Evolutionary conservation across 306 rosid genomes (phyloP), one percentile per base, ranked within the genome.

Genomic region (Gynostemma pentaphyllum): DNA sequence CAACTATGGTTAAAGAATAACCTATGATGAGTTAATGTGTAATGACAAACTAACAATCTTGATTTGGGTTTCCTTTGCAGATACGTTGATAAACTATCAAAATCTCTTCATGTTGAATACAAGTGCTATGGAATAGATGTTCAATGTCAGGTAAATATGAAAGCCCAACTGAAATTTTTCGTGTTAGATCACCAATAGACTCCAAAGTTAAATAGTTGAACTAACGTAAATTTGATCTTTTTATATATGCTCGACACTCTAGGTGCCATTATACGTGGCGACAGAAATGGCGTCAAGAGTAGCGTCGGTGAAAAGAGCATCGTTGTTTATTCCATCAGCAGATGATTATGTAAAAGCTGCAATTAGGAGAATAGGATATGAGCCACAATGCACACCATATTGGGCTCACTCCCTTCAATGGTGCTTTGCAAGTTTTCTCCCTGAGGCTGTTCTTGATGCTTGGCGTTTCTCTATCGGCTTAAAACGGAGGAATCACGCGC

Each of bases 241-340:
- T 51, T 39, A 19, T 19, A 13, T 14, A 30, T 37, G 13, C 1
- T 39, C 9, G 6, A 32, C 10, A 61, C 37, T 16, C 19, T 64
- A 86, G 95, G 80, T 82, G 32, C 97, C 94, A 4, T 68, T 90
- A 5, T 87, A 90, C 9, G 95, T 87, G 8, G 87, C 90, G 15
- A 90, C 97, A 19, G 81, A 79, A 22, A 79, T 90, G 95, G 80
- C 10, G 47, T 71, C 80, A 7, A 63, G 28, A 50, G 76, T 81
- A 9, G 89, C 89, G 3, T 71, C 68, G 1, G 83, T 85, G 0
- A 45, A 76, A 26, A 50, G 62, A 29, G 36, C 81, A 0, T 85
- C 90, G 0, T n/a, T 83, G 9, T 85, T 85, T 62, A 32, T 81
- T 66, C 90, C 97, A n/a, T 72, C 88, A 18, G 68, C 97, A 0